phyloP scores from a whole-genome alignment of 179 eudicot species.

The Pouteria campechiana region DNA sequence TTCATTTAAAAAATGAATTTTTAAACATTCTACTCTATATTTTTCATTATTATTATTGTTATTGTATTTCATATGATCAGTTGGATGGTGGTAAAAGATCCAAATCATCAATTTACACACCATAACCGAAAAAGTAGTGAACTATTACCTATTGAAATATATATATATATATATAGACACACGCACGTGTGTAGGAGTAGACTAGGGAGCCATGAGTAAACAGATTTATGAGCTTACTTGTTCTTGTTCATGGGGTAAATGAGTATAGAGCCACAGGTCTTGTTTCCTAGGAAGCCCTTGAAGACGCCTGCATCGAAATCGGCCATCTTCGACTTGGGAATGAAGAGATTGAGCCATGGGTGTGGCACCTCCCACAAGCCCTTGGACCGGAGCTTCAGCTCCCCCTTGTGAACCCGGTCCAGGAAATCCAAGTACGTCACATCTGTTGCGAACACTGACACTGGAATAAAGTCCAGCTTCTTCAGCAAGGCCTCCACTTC shows the following conservation, averaged over 20 bases:
- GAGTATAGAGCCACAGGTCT: slow-evolving; percentile 82
- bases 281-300: slow-evolving; percentile 81
- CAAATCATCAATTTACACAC: slow-evolving; percentile 1
- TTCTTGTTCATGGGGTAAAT: slow-evolving; percentile 92
- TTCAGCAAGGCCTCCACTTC: slow-evolving; percentile 59
- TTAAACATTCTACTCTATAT: no score
- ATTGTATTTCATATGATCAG: no score
- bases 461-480: slow-evolving; percentile 53
- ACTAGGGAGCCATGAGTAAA: background rate
- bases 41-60: no score
- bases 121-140: background rate
- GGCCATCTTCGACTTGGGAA: slow-evolving; percentile 65
- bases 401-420: slow-evolving; percentile 97
- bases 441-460: slow-evolving; percentile 64
- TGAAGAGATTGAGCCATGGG: slow-evolving; percentile 89
- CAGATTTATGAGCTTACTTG: slow-evolving; percentile 60
- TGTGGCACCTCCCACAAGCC: slow-evolving; percentile 94
- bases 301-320: slow-evolving; percentile 77
- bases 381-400: slow-evolving; percentile 76
- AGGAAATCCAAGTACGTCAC: slow-evolving; percentile 73
- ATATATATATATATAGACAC: background rate
- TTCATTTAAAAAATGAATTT: no score
- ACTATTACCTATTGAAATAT: no score
- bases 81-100: no score
- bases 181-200: background rate